Conservation (phyloP, 2,329 filamentous ascomycete genomes). For the Teratosphaeria nubilosa region DNA sequence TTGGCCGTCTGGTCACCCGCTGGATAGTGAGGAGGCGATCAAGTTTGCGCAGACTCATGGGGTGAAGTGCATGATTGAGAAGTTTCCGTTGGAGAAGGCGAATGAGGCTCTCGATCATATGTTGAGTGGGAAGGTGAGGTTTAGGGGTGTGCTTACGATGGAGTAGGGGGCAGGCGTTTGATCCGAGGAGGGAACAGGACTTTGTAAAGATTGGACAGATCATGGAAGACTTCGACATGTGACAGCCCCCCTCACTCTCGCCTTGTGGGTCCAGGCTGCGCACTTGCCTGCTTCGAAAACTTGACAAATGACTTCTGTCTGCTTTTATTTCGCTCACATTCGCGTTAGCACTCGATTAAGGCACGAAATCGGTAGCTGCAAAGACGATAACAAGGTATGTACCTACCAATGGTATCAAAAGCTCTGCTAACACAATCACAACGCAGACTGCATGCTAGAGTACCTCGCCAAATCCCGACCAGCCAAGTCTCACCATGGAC, state of each 20-base stretch:
- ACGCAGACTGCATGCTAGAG: not conserved
- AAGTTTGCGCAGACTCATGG: slow-evolving; percentile 37
- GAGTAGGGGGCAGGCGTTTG: not conserved
- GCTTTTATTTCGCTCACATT: not conserved
- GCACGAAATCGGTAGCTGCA: no score
- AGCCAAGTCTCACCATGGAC: not conserved
- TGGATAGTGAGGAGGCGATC: slow-evolving; percentile 45
- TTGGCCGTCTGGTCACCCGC: slow-evolving; percentile 45
- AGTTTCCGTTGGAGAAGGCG: slow-evolving; percentile 41
- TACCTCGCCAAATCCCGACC: not conserved
- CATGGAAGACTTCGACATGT: not conserved
- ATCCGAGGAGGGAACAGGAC: not conserved
- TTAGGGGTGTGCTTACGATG: slow-evolving; percentile 43
- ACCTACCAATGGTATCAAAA: not conserved
- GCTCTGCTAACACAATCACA: not conserved
- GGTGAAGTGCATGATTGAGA: slow-evolving; percentile 45
- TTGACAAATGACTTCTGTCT: not conserved
- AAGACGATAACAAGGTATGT: not conserved
- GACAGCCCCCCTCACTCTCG: not conserved
- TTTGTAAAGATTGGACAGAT: not conserved
- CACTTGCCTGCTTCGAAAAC: not conserved
- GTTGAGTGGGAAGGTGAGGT: slow-evolving; percentile 40
- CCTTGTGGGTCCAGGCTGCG: not conserved
- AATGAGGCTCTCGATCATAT: slow-evolving; percentile 43
- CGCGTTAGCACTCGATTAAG: no score